Evolutionary conservation across 2,329 filamentous ascomycete genomes (phyloP).

Genomic region (Paecilomyces sp.): DNA sequence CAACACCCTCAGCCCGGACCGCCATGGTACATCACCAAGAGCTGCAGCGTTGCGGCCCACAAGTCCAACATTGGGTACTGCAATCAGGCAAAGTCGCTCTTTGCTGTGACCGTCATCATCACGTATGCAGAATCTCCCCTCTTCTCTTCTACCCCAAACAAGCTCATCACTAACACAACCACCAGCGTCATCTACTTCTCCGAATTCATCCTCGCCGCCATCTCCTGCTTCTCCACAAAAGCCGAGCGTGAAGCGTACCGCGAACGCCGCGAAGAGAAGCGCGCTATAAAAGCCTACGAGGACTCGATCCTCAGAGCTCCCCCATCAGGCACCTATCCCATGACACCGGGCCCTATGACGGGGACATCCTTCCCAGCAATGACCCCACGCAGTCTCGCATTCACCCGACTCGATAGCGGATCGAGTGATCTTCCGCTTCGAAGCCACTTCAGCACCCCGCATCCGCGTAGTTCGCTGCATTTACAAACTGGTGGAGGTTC

Average conservation of each 20-base stretch:
- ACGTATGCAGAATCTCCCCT: conserved; percentile 37
- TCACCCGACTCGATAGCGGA: conserved; percentile 31
- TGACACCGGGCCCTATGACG: conserved; percentile 19
- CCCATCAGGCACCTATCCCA: conserved; percentile 17
- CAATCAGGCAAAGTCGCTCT: conserved; percentile 52
- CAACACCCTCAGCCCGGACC: conserved; percentile 46
- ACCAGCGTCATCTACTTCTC: conserved; percentile 43
- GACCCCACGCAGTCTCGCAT: conserved; percentile 36
- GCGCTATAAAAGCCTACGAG: conserved; percentile 15
- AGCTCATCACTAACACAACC: background rate
- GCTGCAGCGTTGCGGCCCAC: conserved; percentile 45
- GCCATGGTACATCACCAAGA: conserved; percentile 59
- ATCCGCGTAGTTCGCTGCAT: conserved; percentile 13
- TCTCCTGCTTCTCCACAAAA: conserved; percentile 39
- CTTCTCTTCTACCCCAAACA: no score
- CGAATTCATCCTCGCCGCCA: conserved; percentile 42
- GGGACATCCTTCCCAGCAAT: conserved; percentile 26
- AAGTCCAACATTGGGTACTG: conserved; percentile 47
- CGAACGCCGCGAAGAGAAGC: conserved; percentile 28
- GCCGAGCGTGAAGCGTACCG: conserved; percentile 27
- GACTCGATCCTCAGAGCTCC: conserved; percentile 33
- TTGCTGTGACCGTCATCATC: conserved; percentile 50
- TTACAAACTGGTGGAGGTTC: conserved; percentile 12
- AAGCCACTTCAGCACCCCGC: conserved; percentile 19
- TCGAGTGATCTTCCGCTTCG: conserved; percentile 35